Base-by-base conservation (phyloP, 129 eudicot species). In the Helichrysum umbraculigerum region DNA sequence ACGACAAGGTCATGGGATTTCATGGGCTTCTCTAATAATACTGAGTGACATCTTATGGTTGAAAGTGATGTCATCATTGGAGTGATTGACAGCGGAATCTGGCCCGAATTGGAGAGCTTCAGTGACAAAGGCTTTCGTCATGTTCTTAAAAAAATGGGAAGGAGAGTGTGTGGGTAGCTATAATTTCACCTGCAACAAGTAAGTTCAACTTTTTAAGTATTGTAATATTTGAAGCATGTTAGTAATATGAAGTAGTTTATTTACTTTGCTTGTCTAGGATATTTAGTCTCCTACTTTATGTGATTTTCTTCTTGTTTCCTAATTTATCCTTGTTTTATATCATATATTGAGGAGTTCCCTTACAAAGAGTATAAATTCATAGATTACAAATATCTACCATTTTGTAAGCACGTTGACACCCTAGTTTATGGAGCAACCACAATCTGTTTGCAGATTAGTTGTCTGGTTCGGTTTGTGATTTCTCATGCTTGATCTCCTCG, bases 1-100 rank as follows among this genome's bases (percentile, higher is more conserved):
- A 87, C 91, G 4, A 87, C 91, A 73, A 84, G 86, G 77, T 87
- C 91, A 5, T 87, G 91, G 91, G 88, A 87, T 44, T 87, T 78
- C 61, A 68, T 84, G 72, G 88, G 86, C 0, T 44, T 87, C 0
- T 25, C 75, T 3, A 61, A 62, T 60, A 67, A 16, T 72, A 71
- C 28, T 11, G 33, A 21, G 5, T 25, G 79, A 29, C 63, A 69
- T 15, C 29, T 50, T 0, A 3, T 50, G 0, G 21, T 7, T 6
- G 88, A 75, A 52, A 84, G 84, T 70, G 75, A 87, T 47, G 60
- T 76, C 1, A 72, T 84, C 0, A 74, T 84, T 14, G 91, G 91
- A 7, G 72, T 87, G 3, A 21, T 87, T 8, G 91, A 87, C 70
- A 51, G 78, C 16, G 91, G 88, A 56, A 78, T n/a, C n/a, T n/a